Percentiles rank a stretch among this genome's conserved stretches.
Conservation (phyloP, 1,284 basidiomycete genomes). For the Peniophora sp. region DNA sequence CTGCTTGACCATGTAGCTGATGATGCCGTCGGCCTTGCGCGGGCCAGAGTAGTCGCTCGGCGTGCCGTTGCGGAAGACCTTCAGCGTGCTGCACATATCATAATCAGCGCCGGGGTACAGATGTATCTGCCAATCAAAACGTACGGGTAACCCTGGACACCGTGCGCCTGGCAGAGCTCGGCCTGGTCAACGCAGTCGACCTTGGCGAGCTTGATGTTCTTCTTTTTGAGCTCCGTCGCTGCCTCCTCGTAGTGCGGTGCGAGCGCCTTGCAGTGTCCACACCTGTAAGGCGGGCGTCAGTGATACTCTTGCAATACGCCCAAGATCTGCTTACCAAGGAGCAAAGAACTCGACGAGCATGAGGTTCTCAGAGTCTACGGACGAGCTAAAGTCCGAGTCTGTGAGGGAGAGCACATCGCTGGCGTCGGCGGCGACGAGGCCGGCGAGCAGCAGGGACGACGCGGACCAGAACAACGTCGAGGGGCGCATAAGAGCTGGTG, state of each 20-base stretch:
- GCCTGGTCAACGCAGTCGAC: conserved; percentile 95
- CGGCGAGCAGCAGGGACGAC: no score
- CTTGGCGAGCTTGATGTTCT: conserved; percentile 78
- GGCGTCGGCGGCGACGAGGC: no score
- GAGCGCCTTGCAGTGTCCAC: conserved; percentile 88
- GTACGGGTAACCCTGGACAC: conserved; percentile 87
- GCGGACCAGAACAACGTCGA: no score
- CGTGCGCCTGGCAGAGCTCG: conserved; percentile 91
- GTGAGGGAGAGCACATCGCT: conserved; percentile 65
- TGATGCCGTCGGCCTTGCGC: conserved; percentile 92
- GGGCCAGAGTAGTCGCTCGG: conserved; percentile 79
- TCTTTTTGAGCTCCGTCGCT: conserved; percentile 85
- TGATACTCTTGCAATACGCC: conserved; percentile 1
- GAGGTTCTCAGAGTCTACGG: conserved; percentile 66
- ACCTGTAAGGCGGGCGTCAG: conserved; percentile 39
- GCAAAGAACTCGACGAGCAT: conserved; percentile 96
- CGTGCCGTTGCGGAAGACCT: conserved; percentile 88
- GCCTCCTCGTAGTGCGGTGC: conserved; percentile 96
- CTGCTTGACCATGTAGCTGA: conserved; percentile 98
- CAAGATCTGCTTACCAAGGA: conserved; percentile 55
- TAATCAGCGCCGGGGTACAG: not conserved
- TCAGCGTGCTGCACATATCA: conserved; percentile 77
- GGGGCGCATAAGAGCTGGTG: no score
- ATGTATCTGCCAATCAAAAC: conserved; percentile 21
- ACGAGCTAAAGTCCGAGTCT: conserved; percentile 60